Evolutionary conservation across 768 basidiomycete species (phyloP).

Genomic region (Hygrophorus pudorinus): DNA sequence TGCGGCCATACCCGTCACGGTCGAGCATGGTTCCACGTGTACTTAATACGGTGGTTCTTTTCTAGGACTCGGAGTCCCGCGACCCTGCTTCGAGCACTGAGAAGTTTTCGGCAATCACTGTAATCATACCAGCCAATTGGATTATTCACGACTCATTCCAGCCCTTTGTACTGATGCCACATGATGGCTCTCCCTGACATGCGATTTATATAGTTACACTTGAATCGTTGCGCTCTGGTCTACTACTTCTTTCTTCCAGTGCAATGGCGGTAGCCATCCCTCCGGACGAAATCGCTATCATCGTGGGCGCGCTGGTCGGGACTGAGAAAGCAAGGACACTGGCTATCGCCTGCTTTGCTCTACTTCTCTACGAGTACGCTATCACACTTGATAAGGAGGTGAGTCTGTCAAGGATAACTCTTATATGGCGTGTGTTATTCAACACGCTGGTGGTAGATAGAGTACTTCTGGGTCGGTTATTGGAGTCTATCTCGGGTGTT

Average conservation of each 20-base stretch:
- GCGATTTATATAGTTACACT: not conserved
- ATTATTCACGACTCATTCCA: no score
- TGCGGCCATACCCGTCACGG: no score
- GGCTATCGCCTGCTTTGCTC: slow-evolving; percentile 2
- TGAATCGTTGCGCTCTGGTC: not conserved
- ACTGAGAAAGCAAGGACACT: slow-evolving; percentile 4
- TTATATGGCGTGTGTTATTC: not conserved
- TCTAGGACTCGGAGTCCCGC: no score
- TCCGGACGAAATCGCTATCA: not conserved
- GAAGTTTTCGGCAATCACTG: no score
- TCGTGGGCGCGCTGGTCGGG: slow-evolving; percentile 3
- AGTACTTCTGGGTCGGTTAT: slow-evolving; percentile 23
- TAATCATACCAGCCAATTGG: no score
- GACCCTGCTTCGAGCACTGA: no score
- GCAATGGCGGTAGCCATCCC: not conserved
- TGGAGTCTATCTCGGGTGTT: no score
- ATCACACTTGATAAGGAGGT: slow-evolving; percentile 32
- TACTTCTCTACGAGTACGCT: slow-evolving; percentile 19
- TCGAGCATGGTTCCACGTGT: no score
- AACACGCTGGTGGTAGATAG: slow-evolving; percentile 15
- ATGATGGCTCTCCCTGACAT: no score
- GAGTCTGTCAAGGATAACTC: not conserved
- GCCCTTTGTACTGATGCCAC: no score
- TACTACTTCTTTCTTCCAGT: not conserved
- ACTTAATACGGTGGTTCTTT: no score